phyloP scores from a whole-genome alignment of 495 filamentous ascomycete genomes.

The Penicillium robsamsonii region DNA sequence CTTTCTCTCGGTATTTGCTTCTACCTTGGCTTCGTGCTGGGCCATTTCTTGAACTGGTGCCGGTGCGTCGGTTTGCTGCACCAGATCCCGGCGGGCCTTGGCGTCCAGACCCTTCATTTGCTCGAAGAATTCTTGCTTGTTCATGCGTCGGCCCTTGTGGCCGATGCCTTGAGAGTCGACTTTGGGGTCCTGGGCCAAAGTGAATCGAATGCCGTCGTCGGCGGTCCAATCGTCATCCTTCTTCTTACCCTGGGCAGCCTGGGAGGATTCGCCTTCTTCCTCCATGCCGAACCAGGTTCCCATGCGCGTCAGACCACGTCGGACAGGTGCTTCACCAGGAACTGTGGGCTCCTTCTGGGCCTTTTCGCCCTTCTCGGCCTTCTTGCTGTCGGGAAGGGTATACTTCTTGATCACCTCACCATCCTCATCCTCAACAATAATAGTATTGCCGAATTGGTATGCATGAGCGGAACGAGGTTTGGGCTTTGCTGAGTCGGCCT shows the following conservation, averaged over 20 bases:
- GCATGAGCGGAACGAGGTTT: slow-evolving; percentile 69
- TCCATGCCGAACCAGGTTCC: slow-evolving; percentile 61
- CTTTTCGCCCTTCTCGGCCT: slow-evolving; percentile 23
- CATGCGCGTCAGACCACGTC: slow-evolving; percentile 56
- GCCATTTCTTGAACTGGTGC: slow-evolving; percentile 57
- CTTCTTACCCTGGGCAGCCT: slow-evolving; percentile 31
- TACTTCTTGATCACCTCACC: slow-evolving; percentile 98
- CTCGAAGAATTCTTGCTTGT: slow-evolving; percentile 85
- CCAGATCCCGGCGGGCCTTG: slow-evolving; percentile 65
- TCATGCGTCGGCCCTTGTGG: slow-evolving; percentile 70
- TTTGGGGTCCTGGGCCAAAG: slow-evolving; percentile 52
- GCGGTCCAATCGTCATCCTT: slow-evolving; percentile 55
- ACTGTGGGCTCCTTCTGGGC: slow-evolving; percentile 24
- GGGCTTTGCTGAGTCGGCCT: slow-evolving; percentile 20
- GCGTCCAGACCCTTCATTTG: slow-evolving; percentile 80
- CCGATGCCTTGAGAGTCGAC: slow-evolving; percentile 32
- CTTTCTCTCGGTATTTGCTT: slow-evolving; percentile 29
- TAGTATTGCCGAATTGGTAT: slow-evolving; percentile 93
- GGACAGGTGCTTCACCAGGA: slow-evolving; percentile 36
- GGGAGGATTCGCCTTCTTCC: slow-evolving; percentile 46
- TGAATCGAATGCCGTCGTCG: slow-evolving; percentile 84
- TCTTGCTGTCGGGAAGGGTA: slow-evolving; percentile 62
- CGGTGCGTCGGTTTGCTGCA: slow-evolving; percentile 66
- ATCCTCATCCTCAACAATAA: slow-evolving; percentile 97
- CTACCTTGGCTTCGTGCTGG: slow-evolving; percentile 39